Evolutionary conservation across 768 basidiomycete genomes (phyloP), one percentile per base, ranked within the genome.

Genomic region (Suillus spraguei): DNA sequence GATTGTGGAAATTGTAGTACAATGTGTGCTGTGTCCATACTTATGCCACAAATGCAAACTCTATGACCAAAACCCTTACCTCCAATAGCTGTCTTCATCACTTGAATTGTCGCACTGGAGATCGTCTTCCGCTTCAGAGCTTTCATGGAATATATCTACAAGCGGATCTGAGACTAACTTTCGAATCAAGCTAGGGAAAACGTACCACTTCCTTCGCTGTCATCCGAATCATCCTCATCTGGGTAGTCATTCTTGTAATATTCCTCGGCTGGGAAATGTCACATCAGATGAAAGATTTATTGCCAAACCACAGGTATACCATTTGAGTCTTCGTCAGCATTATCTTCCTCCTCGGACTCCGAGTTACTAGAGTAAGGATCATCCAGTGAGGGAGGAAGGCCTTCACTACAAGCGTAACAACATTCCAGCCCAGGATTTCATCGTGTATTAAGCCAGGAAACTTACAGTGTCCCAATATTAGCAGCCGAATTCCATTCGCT

Each of bases 221-320:
- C 78, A 2, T 76, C 66, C 11, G 78, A 76, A 32, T 80, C 77
- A 44, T 87, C 86, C 56, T 88, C 91, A 33, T 92, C 90, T 6
- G 91, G 91, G 67, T 94, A 94, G 70, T 94, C 91, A 64, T 94
- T 94, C 69, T 85, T 91, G 75, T 92, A 92, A 69, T 88, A 92
- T 66, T 91, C 91, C 73, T 94, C 91, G 20, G 88, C 91, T 92
- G 68, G 6, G 20, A n/a, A 55, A 59, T 24, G 17, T n/a, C 1
- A 6, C 22, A 4, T 50, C 46, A 46, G 41, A 53, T 35, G 32
- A 54, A 44, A 7, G 39, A 22, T n/a, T 35, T 22, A 32, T 24
- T 22, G 65, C 52, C 41, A 35, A 11, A 42, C 53, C 4, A 24
- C 13, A 46, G 11, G 72, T 76, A 44, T 52, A 91, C 92, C 90